A percentile compares a stretch with the other conserved stretches of the same genome.
Conservation (phyloP, 2,329 filamentous ascomycete genomes). For the Huntiella abstrusa region DNA sequence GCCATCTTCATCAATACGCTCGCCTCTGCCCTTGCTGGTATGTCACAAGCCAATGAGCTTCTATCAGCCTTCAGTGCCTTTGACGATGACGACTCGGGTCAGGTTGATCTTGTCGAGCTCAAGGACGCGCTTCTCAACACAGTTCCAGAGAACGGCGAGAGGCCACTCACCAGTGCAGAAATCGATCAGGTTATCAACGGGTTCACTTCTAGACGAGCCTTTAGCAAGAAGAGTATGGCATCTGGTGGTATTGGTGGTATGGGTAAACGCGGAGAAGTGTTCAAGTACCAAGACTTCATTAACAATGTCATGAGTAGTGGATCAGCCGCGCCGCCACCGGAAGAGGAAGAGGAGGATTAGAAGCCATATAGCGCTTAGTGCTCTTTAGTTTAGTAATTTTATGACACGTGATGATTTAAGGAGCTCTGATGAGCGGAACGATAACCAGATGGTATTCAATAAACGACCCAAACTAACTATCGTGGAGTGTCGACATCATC, state of each 20-base stretch:
- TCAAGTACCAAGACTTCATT: constrained; percentile 87
- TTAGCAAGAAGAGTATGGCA: constrained; percentile 37
- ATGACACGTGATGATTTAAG: too few species aligned
- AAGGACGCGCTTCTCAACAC: constrained; percentile 70
- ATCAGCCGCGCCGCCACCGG: constrained; percentile 1
- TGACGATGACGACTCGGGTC: constrained; percentile 86
- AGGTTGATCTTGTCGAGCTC: constrained; percentile 69
- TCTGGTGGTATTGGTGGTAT: constrained; percentile 16
- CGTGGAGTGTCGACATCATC: too few species aligned
- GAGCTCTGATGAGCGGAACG: too few species aligned
- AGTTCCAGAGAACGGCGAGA: constrained; percentile 53
- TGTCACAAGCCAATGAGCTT: constrained; percentile 65
- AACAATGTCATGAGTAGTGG: constrained; percentile 37
- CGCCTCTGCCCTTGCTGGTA: constrained; percentile 49
- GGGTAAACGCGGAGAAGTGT: constrained; percentile 64
- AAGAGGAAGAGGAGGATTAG: constrained; percentile 9
- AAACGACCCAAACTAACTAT: too few species aligned
- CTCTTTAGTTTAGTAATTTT: too few species aligned
- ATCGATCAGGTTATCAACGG: constrained; percentile 76
- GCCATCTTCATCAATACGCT: constrained; percentile 73
- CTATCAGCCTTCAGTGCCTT: constrained; percentile 85
- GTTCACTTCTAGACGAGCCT: constrained; percentile 68
- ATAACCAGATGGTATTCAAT: too few species aligned
- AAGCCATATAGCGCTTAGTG: background rate
- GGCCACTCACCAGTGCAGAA: constrained; percentile 47